Evolutionary conservation across 805 yeast genomes (phyloP).

Genomic region (Candida sphagnicola): DNA sequence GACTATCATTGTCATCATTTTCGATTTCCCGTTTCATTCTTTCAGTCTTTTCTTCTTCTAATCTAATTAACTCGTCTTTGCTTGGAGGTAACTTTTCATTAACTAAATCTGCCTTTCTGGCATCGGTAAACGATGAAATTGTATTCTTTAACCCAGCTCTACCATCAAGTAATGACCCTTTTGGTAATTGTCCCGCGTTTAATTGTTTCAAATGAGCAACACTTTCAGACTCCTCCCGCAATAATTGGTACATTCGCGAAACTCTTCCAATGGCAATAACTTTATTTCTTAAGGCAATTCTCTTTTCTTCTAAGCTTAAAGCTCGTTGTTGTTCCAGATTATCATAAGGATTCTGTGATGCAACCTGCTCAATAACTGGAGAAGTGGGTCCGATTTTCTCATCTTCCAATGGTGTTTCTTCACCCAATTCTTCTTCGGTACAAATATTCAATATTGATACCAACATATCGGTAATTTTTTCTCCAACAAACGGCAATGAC

Average conservation of each 20-base stretch:
- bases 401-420: constrained; percentile 55
- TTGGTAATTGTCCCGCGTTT: constrained; percentile 77
- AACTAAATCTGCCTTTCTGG: constrained; percentile 68
- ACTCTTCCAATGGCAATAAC: constrained; percentile 95
- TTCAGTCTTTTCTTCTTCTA: constrained; percentile 44
- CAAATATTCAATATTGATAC: constrained; percentile 88
- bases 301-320: constrained; percentile 26
- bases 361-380: constrained; percentile 10
- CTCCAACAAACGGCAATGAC: constrained; percentile 97
- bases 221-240: constrained; percentile 84
- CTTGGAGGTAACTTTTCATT: constrained; percentile 91
- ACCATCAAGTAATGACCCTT: constrained; percentile 82
- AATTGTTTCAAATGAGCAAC: constrained; percentile 73
- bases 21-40: constrained; percentile 35
- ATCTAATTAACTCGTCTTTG: constrained; percentile 48
- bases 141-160: constrained; percentile 71
- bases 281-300: constrained; percentile 70
- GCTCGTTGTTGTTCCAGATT: constrained; percentile 19
- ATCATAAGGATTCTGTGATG: background rate
- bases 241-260: constrained; percentile 83
- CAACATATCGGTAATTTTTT: constrained; percentile 90
- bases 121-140: constrained; percentile 75
- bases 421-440: constrained; percentile 89
- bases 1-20: constrained; percentile 24
- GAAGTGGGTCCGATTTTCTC: constrained; percentile 12